Conservation (phyloP, 2,329 filamentous ascomycete species). For the Scorias spongiosa region DNA sequence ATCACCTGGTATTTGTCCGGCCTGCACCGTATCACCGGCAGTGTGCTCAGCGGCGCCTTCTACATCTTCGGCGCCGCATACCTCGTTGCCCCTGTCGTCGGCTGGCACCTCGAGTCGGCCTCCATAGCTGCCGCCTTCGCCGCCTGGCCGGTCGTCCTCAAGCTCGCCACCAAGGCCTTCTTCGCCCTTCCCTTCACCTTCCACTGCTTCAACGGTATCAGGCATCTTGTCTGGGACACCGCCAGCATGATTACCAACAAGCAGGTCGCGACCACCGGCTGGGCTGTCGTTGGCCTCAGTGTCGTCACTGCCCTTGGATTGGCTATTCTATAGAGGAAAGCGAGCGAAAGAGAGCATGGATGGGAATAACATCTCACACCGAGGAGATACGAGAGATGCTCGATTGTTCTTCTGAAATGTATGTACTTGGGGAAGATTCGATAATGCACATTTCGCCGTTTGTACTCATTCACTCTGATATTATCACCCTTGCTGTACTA, state of each 20-base stretch:
- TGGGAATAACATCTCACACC: neutral
- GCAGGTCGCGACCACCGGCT: conserved; percentile 50
- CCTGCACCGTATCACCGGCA: conserved; percentile 74
- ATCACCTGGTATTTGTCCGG: conserved; percentile 70
- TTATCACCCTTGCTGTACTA: no score
- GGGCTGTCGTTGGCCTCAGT: conserved; percentile 44
- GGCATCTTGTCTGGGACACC: conserved; percentile 58
- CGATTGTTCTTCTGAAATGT: no score
- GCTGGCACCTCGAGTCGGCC: conserved; percentile 52
- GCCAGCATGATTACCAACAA: conserved; percentile 47
- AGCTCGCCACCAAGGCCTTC: conserved; percentile 43
- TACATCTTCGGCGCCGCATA: conserved; percentile 74
- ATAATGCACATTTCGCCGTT: no score
- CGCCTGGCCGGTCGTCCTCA: conserved; percentile 42
- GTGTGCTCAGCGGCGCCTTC: conserved; percentile 52
- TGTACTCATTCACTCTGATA: no score
- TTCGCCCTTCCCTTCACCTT: conserved; percentile 52
- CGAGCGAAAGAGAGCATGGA: neutral
- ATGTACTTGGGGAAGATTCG: no score
- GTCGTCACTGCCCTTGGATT: conserved; percentile 33
- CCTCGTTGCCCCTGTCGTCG: conserved; percentile 61
- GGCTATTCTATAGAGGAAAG: conserved; percentile 22
- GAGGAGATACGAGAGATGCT: no score
- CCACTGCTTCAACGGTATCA: conserved; percentile 53
- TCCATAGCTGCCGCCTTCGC: conserved; percentile 50